Evolutionary conservation across 371 early-diverging fungal genomes (phyloP).

Genomic region (Mucor velutinosus): DNA sequence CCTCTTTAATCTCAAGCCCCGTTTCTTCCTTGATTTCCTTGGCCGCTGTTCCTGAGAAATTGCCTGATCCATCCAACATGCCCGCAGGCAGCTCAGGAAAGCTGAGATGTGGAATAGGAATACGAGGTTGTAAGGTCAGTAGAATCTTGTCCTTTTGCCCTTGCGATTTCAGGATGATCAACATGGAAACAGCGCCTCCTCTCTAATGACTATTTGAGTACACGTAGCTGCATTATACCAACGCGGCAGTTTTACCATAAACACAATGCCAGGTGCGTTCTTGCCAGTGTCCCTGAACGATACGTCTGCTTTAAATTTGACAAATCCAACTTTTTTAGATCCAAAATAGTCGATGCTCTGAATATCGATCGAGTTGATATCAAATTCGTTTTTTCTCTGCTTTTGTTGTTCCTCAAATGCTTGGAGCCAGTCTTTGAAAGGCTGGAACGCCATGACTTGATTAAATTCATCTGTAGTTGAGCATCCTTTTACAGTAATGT

Average conservation of each 20-base stretch:
- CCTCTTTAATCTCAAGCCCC: constrained; percentile 63
- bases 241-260: constrained; percentile 56
- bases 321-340: constrained; percentile 68
- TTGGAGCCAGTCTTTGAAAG: constrained; percentile 64
- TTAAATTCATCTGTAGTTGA: constrained; percentile 14
- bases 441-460: constrained; percentile 58
- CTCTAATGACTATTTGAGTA: constrained; percentile 44
- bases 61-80: constrained; percentile 81
- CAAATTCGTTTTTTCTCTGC: constrained; percentile 35
- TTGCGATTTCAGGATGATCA: constrained; percentile 61
- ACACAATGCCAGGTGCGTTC: constrained; percentile 75
- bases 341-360: constrained; percentile 75
- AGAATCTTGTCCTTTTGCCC: constrained; percentile 52
- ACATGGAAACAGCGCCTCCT: constrained; percentile 76
- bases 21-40: constrained; percentile 69
- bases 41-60: constrained; percentile 74
- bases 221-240: neutral
- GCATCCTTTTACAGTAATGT: constrained; percentile 22
- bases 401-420: constrained; percentile 52
- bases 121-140: constrained; percentile 76
- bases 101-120: constrained; percentile 64
- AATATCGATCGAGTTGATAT: constrained; percentile 55
- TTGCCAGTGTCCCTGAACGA: constrained; percentile 49
- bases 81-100: constrained; percentile 86
- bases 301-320: constrained; percentile 72